Evolutionary conservation across 306 rosid genomes (phyloP), one percentile per base, ranked within the genome.

Genomic region (Betula pendula): DNA sequence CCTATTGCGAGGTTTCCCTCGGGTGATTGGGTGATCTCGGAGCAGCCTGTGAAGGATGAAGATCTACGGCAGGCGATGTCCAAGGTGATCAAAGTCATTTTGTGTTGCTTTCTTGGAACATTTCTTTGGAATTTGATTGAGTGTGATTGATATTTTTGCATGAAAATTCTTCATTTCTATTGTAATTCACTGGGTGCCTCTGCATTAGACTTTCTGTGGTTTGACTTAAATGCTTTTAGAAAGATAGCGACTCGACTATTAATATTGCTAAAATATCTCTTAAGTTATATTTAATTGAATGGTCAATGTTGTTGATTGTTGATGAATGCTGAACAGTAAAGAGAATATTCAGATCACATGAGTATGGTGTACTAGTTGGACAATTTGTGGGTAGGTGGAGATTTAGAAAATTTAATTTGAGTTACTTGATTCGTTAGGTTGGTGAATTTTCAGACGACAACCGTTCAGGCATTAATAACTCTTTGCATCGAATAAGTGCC

Each of bases 391-490:
- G 42, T 38, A 38, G 42, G 42, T 38, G 42, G 6, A 67, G 68
- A 20, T 66, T 33, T 20, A 7, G 44, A 52, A 47, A 70, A 48
- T 56, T 56, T 56, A 48, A 43, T 70, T 25, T 48, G 4, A 25
- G 53, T 55, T 82, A 72, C 33, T 43, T 80, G 48, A 22, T 51
- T 35, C 22, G 63, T 40, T 86, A 96, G 99, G 97, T 92, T 75
- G 97, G 97, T 70, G 98, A 96, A 5, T 96, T 96, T 84, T 91
- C 99, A 16, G 99, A 96, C 81, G 99, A 96, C 84, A 96, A 96
- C 93, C 90, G 99, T 14, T 96, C 99, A 0, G 99, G 99, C 63
- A 96, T 96, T 69, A 74, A 92, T 81, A 96, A 83, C 69, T 96
- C 99, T 40, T 88, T 96, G 74, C 99, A 96, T 82, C 93, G 99